These are phyloP conservation scores for Penicillium paneum DNA, from an alignment of 2,329 filamentous ascomycete species.

Conservation along the genomic window DNA sequence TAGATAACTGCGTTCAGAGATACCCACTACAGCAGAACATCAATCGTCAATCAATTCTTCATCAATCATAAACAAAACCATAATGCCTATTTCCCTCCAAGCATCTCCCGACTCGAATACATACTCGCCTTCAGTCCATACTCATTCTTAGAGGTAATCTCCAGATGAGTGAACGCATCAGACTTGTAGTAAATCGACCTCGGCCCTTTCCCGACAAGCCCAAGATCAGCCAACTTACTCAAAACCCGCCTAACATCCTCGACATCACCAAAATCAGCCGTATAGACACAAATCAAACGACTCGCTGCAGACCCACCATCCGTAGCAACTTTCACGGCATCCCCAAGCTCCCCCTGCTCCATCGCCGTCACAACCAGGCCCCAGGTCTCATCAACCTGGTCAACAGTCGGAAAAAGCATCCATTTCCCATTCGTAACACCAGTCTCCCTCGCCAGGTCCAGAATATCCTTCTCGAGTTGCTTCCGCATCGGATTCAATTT, in stretches of 20 bases:
- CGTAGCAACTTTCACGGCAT: constrained; percentile 69
- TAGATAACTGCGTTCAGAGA: constrained; percentile 7
- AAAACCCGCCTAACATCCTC: constrained; percentile 69
- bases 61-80: background rate
- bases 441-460: constrained; percentile 58
- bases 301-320: constrained; percentile 40
- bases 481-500: constrained; percentile 44
- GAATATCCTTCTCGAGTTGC: constrained; percentile 53
- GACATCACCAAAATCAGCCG: constrained; percentile 66
- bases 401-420: constrained; percentile 31
- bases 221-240: constrained; percentile 58
- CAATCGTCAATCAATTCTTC: constrained; percentile 8
- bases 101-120: constrained; percentile 41
- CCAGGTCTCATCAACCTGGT: constrained; percentile 46
- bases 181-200: constrained; percentile 73
- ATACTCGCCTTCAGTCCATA: constrained; percentile 59
- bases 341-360: constrained; percentile 66
- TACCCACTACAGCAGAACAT: constrained; percentile 10
- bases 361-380: constrained; percentile 63
- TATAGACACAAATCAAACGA: constrained; percentile 74
- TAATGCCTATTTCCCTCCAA: constrained; percentile 26
- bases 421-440: constrained; percentile 63
- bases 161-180: constrained; percentile 67
- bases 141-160: constrained; percentile 58
- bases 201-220: constrained; percentile 49